These are phyloP conservation scores for Botryosphaeria dothidea DNA, from an alignment of 2,329 filamentous ascomycete genomes.

Conservation along the genomic window DNA sequence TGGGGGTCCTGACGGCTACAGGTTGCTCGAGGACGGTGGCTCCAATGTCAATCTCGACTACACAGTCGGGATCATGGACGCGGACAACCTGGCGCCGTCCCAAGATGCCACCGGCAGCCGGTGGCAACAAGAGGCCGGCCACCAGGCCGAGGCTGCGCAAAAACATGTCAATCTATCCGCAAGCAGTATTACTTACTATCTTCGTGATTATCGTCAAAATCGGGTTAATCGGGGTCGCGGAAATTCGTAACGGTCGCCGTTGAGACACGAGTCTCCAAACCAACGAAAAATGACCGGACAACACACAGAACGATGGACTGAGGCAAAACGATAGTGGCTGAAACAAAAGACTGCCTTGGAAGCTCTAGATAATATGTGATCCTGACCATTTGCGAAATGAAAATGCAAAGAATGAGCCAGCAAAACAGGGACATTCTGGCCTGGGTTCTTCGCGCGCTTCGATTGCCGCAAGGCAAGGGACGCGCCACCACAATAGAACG, in stretches of 20 bases:
- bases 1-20: neutral
- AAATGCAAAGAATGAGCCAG: neutral
- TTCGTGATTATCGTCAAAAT: neutral
- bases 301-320: neutral
- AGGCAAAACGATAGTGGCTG: neutral
- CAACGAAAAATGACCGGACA: neutral
- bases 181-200: neutral
- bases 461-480: conserved; percentile 13
- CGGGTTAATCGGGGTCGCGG: neutral
- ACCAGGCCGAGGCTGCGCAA: conserved; percentile 13
- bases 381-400: neutral
- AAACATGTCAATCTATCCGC: conserved; percentile 13
- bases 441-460: neutral
- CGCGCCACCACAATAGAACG: neutral
- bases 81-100: neutral
- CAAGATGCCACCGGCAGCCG: neutral
- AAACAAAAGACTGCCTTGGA: neutral
- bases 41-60: neutral
- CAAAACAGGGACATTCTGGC: conserved; percentile 12
- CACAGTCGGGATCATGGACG: neutral
- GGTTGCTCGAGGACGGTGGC: neutral
- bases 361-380: conserved; percentile 2
- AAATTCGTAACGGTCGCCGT: neutral
- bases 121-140: conserved; percentile 6
- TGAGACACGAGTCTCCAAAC: neutral